A percentile compares a stretch with the other conserved stretches of the same genome.
Evolutionary conservation across 208 protist species (phyloP).

Genomic region (Porcisia deanei): DNA sequence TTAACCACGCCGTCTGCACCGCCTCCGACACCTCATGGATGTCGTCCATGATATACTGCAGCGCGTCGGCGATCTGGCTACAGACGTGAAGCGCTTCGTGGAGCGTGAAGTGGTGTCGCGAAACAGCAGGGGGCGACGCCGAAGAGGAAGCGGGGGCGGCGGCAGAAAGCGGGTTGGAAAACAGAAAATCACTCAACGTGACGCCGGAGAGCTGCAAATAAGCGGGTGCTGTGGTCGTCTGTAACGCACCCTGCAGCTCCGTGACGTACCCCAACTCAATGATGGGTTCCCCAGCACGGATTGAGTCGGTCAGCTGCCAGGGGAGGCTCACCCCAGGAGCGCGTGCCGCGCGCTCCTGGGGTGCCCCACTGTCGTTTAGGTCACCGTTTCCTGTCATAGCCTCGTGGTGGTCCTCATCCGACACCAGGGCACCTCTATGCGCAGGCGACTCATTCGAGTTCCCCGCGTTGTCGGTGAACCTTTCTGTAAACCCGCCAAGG

Average conservation of each 20-base stretch:
- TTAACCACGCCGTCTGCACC: conserved; percentile 46
- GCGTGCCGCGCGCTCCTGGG: background rate
- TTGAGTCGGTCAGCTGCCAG: conserved; percentile 5
- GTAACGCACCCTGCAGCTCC: conserved; percentile 17
- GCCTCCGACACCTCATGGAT: conserved; percentile 39
- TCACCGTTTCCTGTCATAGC: background rate
- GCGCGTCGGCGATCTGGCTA: conserved; percentile 55
- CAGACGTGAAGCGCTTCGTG: conserved; percentile 48
- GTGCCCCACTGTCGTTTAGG: background rate
- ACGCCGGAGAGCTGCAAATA: background rate
- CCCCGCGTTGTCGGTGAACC: conserved; percentile 23
- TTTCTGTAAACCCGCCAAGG: conserved; percentile 70
- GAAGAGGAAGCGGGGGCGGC: conserved; percentile 12
- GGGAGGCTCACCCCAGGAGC: background rate
- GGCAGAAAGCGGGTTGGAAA: conserved; percentile 8
- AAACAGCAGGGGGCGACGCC: conserved; percentile 37
- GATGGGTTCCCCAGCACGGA: conserved; percentile 13
- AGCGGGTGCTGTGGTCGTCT: background rate
- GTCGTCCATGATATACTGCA: conserved; percentile 78
- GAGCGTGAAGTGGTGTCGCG: conserved; percentile 39
- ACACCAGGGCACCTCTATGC: background rate
- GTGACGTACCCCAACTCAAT: conserved; percentile 47
- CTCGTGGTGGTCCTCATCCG: background rate
- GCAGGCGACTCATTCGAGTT: background rate
- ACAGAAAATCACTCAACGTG: conserved; percentile 51